A percentile compares a stretch with the other conserved stretches of the same genome.
Evolutionary conservation across 78 protist species (phyloP).

Genomic region (Pigoraptor vietnamica): DNA sequence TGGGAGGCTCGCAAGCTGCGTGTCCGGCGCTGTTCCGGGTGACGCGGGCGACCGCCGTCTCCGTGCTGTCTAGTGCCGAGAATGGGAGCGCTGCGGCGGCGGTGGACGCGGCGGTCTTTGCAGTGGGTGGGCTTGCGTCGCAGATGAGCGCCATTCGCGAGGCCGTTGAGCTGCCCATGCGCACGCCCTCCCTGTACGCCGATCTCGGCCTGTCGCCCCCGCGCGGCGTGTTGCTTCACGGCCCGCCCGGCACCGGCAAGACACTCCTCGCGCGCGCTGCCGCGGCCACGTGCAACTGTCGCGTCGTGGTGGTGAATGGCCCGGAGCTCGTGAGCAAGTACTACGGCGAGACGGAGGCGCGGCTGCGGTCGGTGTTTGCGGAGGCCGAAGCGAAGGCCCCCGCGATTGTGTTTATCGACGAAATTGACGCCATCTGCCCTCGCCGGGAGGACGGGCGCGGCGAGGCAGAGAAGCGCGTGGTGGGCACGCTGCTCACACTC

Average conservation of each 20-base stretch:
- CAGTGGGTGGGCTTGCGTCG: not conserved
- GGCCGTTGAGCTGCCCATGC: not conserved
- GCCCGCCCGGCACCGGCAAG: conserved; percentile 96
- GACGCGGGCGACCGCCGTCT: too few species aligned
- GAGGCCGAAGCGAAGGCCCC: conserved; percentile 97
- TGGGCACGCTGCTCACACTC: conserved; percentile 79
- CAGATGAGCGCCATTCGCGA: not conserved
- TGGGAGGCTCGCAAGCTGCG: too few species aligned
- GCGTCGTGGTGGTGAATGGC: conserved; percentile 95
- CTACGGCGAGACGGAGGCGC: conserved; percentile 98
- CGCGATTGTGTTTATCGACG: conserved; percentile 89
- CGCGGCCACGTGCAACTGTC: conserved; percentile 93
- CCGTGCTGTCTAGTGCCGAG: too few species aligned
- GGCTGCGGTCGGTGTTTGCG: conserved; percentile 98
- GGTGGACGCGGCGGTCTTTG: too few species aligned
- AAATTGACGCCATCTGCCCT: conserved; percentile 86
- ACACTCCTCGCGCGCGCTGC: conserved; percentile 98
- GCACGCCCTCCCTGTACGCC: not conserved
- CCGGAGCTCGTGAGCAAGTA: conserved; percentile 98
- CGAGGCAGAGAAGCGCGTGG: conserved; percentile 43
- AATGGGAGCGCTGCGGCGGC: too few species aligned
- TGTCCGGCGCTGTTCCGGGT: too few species aligned
- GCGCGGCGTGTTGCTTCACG: not conserved
- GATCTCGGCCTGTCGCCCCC: not conserved
- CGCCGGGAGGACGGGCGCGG: not conserved